These are phyloP conservation scores for Lobosporangium transversale DNA, from an alignment of 192 early-diverging fungal species.

Conservation along the genomic window DNA sequence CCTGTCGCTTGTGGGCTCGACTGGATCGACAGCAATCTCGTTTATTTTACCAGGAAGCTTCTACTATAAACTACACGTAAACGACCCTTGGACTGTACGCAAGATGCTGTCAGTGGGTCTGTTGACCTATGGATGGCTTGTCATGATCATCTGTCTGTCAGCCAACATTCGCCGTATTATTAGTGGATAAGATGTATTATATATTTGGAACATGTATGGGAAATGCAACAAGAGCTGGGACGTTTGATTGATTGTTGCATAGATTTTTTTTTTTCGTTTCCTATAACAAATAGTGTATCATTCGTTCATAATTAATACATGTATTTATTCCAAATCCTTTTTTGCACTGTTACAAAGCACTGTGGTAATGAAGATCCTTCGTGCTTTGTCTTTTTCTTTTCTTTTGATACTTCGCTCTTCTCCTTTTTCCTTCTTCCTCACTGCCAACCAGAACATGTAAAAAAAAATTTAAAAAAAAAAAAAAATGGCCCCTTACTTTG, in stretches of 20 bases:
- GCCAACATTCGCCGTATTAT: conserved; percentile 66
- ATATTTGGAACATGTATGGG: not conserved
- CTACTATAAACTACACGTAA: conserved; percentile 85
- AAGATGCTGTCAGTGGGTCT: conserved; percentile 74
- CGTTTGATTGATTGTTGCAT: too few species aligned
- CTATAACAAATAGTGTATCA: too few species aligned
- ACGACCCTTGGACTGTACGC: conserved; percentile 68
- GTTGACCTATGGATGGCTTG: conserved; percentile 72
- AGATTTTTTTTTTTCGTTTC: too few species aligned
- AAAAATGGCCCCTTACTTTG: too few species aligned
- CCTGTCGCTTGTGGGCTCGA: conserved; percentile 93
- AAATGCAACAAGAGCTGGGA: not conserved
- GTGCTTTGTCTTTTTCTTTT: conserved; percentile 41
- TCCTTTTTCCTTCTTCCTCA: conserved; percentile 20
- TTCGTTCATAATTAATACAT: too few species aligned
- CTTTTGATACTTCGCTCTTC: conserved; percentile 23
- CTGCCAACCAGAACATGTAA: too few species aligned
- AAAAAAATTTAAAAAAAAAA: too few species aligned
- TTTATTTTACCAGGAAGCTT: conserved; percentile 96
- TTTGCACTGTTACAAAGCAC: too few species aligned
- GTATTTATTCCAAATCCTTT: too few species aligned
- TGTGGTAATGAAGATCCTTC: too few species aligned
- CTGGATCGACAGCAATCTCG: conserved; percentile 94
- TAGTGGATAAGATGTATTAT: conserved; percentile 8
- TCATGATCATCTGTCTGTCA: conserved; percentile 85